Evolutionary conservation across 2,329 filamentous ascomycete species (phyloP), one percentile per base, ranked within the genome.

Genomic region (Cercospora janseana): DNA sequence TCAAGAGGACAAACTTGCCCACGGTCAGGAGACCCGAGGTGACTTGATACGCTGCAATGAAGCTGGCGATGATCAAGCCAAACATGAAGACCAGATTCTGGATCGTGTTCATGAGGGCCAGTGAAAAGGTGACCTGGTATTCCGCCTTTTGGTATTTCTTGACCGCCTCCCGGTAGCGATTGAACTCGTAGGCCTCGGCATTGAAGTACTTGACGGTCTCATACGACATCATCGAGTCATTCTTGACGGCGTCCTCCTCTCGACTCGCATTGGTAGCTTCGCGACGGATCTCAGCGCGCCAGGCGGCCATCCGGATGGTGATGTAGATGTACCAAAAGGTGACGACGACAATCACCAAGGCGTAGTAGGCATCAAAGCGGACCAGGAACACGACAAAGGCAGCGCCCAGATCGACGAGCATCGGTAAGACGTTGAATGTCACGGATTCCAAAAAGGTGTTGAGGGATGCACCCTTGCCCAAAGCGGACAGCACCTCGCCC

Each of bases 161-260:
- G 0, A 84, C 79, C 9, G 80, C 78, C 16, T 75, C 69, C 23
- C 72, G 75, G 61, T 82, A 84, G 5, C 79, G 72, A 44, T 76
- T 71, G 32, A 80, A 81, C 60, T 84, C 81, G 53, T 79, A 77
- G 1, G 69, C 69, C 54, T 83, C 78, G 13, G 81, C 80, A 56
- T 81, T 82, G 68, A 83, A 83, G 62, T 83, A 81, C 57, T 83
- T 82, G 35, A 84, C 81, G 1, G 81, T 83, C 73, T 98, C 93
- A 69, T 97, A 98, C n/a, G 90, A 95, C 55, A 93, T 90, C 75
- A 98, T 93, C 0, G 93, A 97, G 69, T 98, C 93, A 66, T 96
- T 97, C 78, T 97, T 97, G 60, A 97, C 90, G 5, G 93, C 93
- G 70, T 96, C 92, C 71, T 96, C 90, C 71, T 96, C 90, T 56